Evolutionary conservation across 176 grass and related monocot species (phyloP), one percentile per base, ranked within the genome.

Genomic region (Puccinellia tenuiflora): DNA sequence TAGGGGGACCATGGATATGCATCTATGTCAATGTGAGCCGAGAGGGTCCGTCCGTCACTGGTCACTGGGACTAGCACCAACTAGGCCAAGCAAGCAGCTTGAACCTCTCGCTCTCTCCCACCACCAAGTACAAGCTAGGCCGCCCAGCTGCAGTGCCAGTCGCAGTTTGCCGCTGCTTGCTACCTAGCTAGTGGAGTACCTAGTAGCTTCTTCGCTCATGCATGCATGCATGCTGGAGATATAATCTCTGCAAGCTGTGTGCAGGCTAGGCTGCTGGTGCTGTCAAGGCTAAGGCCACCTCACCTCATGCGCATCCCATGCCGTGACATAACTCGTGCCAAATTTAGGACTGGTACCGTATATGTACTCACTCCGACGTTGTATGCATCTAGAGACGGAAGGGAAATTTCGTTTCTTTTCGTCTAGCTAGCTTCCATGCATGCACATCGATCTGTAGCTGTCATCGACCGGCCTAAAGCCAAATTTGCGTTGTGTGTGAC

Each of bases 51-150:
- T 9, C 1, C 12, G 12, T n/a, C n/a, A n/a, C n/a, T n/a, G n/a
- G n/a, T n/a, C n/a, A n/a, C n/a, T 45, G 42, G 42, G 12, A 68
- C 82, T n/a, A 28, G 10, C 13, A n/a, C n/a, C n/a, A 26, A 24
- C 24, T 28, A 60, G 56, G 26, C 11, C 64, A 65, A 29, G 12
- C 57, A 66, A 71, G 39, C 39, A 46, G 82, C 79, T 90, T 86
- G 73, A 90, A 86, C 55, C 75, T 68, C 67, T 30, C 25, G 45
- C 47, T 43, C 76, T 43, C 76, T 37, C 76, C 86, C 73, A 73
- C 62, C 79, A 74, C 79, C 88, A 90, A 90, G 88, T 90, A 84
- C 88, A 90, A 78, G 74, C n/a, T n/a, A n/a, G n/a, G n/a, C n/a
- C n/a, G n/a, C 40, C 75, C 76, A 76, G 89, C 68, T 62, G 88